Conservation (phyloP, 2,329 filamentous ascomycete genomes). For the Penicillium janthinellum region DNA sequence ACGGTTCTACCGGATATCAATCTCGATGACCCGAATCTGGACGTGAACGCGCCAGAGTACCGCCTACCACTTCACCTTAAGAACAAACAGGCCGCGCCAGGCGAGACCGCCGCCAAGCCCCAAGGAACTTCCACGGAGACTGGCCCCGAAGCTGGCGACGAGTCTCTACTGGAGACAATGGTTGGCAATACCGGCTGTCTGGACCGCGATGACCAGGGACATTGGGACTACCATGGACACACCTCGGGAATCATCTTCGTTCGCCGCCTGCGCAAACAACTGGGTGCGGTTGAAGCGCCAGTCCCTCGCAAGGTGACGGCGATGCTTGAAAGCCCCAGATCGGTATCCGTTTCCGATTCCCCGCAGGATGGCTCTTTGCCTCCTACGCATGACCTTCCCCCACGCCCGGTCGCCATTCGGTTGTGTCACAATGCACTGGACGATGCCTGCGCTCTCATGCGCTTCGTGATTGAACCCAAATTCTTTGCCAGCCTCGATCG, state of each 20-base stretch:
- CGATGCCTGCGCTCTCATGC: conserved; percentile 64
- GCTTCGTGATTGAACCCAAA: conserved; percentile 77
- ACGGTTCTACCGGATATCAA: conserved; percentile 82
- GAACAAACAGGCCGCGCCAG: conserved; percentile 25
- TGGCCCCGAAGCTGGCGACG: conserved; percentile 55
- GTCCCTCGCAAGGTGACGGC: conserved; percentile 53
- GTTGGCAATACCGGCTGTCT: conserved; percentile 88
- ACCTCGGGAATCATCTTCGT: conserved; percentile 92
- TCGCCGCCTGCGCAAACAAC: conserved; percentile 81
- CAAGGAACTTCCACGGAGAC: conserved; percentile 26
- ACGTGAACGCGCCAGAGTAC: conserved; percentile 73
- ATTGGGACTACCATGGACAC: conserved; percentile 93
- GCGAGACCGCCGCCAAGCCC: conserved; percentile 19
- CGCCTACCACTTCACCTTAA: conserved; percentile 51
- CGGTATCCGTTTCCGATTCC: conserved; percentile 63
- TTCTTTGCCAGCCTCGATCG: conserved; percentile 78
- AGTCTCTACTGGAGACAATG: conserved; percentile 86
- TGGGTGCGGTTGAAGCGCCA: conserved; percentile 65
- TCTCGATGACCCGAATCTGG: conserved; percentile 79
- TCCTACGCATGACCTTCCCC: conserved; percentile 68
- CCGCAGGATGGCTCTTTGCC: conserved; percentile 59
- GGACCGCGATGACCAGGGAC: conserved; percentile 85
- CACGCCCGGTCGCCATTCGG: conserved; percentile 57
- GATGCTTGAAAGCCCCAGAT: conserved; percentile 70
- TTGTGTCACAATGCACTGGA: conserved; percentile 63